Conservation (phyloP, 352 stramenopile genomes). For the Phytophthora podocarpi region DNA sequence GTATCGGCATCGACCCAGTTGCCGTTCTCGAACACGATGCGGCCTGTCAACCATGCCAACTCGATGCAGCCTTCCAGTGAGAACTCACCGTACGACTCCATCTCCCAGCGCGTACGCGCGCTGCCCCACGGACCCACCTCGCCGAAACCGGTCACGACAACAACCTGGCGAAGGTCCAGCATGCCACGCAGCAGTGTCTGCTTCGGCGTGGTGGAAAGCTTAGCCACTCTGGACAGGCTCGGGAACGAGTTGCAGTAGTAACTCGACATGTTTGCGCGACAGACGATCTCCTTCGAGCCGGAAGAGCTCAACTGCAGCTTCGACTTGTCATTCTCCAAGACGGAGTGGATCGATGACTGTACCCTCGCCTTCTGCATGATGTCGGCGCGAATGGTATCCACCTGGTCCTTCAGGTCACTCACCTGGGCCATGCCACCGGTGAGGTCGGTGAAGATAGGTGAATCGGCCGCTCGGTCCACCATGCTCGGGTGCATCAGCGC, state of each 20-base stretch:
- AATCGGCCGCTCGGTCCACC: slow-evolving; percentile 70
- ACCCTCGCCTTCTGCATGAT: slow-evolving; percentile 68
- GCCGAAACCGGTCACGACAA: slow-evolving; percentile 87
- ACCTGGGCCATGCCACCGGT: slow-evolving; percentile 82
- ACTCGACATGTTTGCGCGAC: slow-evolving; percentile 70
- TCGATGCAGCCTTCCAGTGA: slow-evolving; percentile 91
- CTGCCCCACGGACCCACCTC: slow-evolving; percentile 89
- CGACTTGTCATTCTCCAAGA: slow-evolving; percentile 47
- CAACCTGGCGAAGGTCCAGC: slow-evolving; percentile 82
- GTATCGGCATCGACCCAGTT: slow-evolving; percentile 86
- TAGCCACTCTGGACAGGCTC: slow-evolving; percentile 43
- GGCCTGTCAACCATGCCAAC: slow-evolving; percentile 83
- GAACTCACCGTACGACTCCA: slow-evolving; percentile 90
- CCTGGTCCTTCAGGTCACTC: slow-evolving; percentile 71
- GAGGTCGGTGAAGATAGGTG: slow-evolving; percentile 80
- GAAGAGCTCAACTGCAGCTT: slow-evolving; percentile 21
- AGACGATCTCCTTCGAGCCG: slow-evolving; percentile 36
- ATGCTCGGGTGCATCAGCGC: slow-evolving; percentile 83
- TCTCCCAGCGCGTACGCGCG: slow-evolving; percentile 88
- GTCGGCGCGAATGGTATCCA: slow-evolving; percentile 56
- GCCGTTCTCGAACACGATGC: slow-evolving; percentile 83
- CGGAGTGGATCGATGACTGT: slow-evolving; percentile 48
- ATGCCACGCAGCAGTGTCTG: slow-evolving; percentile 66
- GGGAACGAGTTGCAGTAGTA: slow-evolving; percentile 82
- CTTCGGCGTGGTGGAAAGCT: slow-evolving; percentile 41